These are phyloP conservation scores for Barbatosphaeria neglecta DNA, from an alignment of 495 filamentous ascomycete genomes.

Conservation along the genomic window DNA sequence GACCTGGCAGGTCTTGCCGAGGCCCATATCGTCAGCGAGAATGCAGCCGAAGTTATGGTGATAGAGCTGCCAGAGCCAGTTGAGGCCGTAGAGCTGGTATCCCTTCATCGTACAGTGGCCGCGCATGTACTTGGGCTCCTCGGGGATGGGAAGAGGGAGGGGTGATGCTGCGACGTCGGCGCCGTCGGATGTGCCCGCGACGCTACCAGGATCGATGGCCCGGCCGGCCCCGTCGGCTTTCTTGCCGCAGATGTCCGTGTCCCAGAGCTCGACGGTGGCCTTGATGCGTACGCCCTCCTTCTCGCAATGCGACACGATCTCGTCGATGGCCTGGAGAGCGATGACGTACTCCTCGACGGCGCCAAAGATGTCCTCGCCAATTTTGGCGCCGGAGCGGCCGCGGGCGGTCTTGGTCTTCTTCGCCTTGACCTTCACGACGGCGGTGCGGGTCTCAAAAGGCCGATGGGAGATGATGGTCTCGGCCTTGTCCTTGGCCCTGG, in stretches of 20 bases:
- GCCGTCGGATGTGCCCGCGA: constrained; percentile 5
- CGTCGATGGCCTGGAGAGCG: constrained; percentile 58
- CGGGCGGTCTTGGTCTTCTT: constrained; percentile 19
- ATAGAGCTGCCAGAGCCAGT: constrained; percentile 81
- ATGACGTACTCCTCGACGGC: constrained; percentile 17
- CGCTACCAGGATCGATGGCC: constrained; percentile 16
- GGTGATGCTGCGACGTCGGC: neutral
- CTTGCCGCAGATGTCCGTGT: constrained; percentile 57
- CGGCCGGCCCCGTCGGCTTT: constrained; percentile 10
- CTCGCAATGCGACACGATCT: constrained; percentile 62
- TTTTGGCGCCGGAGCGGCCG: constrained; percentile 8
- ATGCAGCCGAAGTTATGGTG: constrained; percentile 71
- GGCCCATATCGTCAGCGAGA: constrained; percentile 93
- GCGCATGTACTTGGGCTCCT: constrained; percentile 64
- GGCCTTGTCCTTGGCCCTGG: constrained; percentile 50
- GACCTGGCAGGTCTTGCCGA: constrained; percentile 95
- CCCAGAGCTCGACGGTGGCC: constrained; percentile 63
- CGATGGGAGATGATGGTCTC: constrained; percentile 52
- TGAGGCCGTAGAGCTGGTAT: constrained; percentile 88
- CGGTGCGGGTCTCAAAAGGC: constrained; percentile 53
- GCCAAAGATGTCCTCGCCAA: constrained; percentile 29
- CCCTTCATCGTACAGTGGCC: constrained; percentile 66
- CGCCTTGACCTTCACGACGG: constrained; percentile 50
- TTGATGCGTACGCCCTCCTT: constrained; percentile 55
- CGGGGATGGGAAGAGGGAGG: constrained; percentile 29